A percentile compares a stretch with the other conserved stretches of the same genome.
These are phyloP conservation scores for Botrytis galanthina DNA, from an alignment of 2,329 filamentous ascomycete genomes.

Conservation along the genomic window DNA sequence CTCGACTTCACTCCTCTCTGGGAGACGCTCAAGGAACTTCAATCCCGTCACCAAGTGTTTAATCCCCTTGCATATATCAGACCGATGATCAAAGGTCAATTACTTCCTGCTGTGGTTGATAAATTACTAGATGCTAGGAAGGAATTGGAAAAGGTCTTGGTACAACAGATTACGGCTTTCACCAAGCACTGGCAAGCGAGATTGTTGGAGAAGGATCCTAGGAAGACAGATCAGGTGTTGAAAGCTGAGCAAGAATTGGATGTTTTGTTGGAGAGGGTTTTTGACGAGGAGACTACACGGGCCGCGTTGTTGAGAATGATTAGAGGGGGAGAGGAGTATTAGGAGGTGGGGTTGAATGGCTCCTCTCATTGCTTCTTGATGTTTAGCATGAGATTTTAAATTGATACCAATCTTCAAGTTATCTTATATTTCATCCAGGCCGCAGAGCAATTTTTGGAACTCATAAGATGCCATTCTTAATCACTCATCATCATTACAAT, in stretches of 20 bases:
- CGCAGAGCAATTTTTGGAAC: not conserved
- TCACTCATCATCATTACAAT: not conserved
- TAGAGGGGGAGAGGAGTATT: constrained; percentile 21
- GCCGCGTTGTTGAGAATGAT: constrained; percentile 39
- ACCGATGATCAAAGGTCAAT: constrained; percentile 44
- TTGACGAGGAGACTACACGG: constrained; percentile 41
- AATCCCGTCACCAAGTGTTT: constrained; percentile 50
- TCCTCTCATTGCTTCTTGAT: not conserved
- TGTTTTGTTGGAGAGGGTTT: constrained; percentile 54
- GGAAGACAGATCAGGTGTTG: constrained; percentile 46
- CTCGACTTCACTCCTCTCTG: constrained; percentile 65
- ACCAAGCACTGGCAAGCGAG: constrained; percentile 57
- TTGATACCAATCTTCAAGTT: not conserved
- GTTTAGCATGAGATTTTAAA: not conserved
- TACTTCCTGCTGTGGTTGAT: constrained; percentile 42
- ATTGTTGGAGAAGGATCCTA: constrained; percentile 46
- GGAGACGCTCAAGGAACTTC: constrained; percentile 55
- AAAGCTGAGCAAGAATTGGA: constrained; percentile 58
- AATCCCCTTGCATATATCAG: constrained; percentile 45
- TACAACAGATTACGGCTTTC: constrained; percentile 62
- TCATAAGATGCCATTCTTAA: not conserved
- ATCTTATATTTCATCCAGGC: not conserved
- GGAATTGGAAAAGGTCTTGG: constrained; percentile 60
- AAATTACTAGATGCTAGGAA: constrained; percentile 57
- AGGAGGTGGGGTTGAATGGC: not conserved